These are phyloP conservation scores for Rhodamnia rubescens DNA, from an alignment of 345 rosid species.

Conservation along the genomic window DNA sequence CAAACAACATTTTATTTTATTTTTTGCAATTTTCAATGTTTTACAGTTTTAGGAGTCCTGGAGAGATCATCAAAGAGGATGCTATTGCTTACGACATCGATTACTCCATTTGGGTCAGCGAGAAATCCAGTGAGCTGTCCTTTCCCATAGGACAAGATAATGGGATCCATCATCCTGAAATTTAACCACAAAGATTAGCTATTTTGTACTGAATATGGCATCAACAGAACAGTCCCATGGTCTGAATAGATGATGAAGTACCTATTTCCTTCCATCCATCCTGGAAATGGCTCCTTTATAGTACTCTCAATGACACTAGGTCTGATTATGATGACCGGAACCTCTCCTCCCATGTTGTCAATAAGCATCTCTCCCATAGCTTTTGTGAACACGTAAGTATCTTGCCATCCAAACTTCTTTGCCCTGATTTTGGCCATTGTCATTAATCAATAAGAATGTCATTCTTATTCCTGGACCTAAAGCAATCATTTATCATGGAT, in stretches of 20 bases:
- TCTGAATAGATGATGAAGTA: background rate
- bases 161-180: constrained; percentile 95
- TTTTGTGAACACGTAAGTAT: constrained; percentile 84
- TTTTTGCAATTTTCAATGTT: background rate
- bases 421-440: constrained; percentile 35
- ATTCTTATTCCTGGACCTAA: background rate
- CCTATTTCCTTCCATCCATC: constrained; percentile 99
- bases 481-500: background rate
- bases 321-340: constrained; percentile 69
- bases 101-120: constrained; percentile 76
- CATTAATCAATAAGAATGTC: background rate
- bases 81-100: constrained; percentile 63
- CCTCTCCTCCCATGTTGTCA: constrained; percentile 57
- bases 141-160: constrained; percentile 77
- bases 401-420: constrained; percentile 86
- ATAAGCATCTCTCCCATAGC: constrained; percentile 99
- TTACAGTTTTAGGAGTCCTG: background rate
- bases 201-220: background rate
- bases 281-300: constrained; percentile 82
- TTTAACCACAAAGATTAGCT: background rate
- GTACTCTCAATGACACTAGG: constrained; percentile 94
- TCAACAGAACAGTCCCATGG: background rate
- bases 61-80: background rate
- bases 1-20: too few species aligned
- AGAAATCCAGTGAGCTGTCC: constrained; percentile 90